phyloP scores from a whole-genome alignment of 2,329 filamentous ascomycete genomes.

The Tolypocladium paradoxum region DNA sequence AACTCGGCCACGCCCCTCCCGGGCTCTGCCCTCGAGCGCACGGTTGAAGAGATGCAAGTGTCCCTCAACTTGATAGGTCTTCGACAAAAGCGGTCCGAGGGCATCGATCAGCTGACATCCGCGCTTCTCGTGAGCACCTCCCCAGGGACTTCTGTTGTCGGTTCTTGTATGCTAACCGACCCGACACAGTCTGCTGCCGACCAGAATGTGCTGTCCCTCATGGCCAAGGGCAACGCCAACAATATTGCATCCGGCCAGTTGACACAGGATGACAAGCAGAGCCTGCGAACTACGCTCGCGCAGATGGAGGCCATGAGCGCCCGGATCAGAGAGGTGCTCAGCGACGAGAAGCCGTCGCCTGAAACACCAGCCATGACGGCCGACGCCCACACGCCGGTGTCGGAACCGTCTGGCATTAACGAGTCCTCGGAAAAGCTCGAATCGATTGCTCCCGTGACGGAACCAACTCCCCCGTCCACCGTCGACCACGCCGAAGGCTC shows the following conservation, averaged over 20 bases:
- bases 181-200: constrained; percentile 33
- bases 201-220: constrained; percentile 32
- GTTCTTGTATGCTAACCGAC: constrained; percentile 4
- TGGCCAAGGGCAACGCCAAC: constrained; percentile 34
- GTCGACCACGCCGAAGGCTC: constrained; percentile 25
- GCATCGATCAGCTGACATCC: constrained; percentile 43
- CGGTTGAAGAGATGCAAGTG: constrained; percentile 54
- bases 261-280: constrained; percentile 28
- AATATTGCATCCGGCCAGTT: constrained; percentile 31
- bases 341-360: constrained; percentile 14
- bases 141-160: neutral
- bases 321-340: constrained; percentile 30
- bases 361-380: constrained; percentile 9
- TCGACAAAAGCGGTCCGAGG: constrained; percentile 36
- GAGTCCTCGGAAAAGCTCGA: constrained; percentile 18
- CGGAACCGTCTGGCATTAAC: constrained; percentile 10
- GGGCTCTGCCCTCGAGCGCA: constrained; percentile 28
- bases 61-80: constrained; percentile 54
- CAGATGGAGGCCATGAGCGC: constrained; percentile 33
- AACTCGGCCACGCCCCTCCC: constrained; percentile 9
- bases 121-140: constrained; percentile 48
- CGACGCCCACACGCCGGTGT: constrained; percentile 14
- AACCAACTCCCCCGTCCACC: constrained; percentile 28
- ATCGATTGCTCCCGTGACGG: constrained; percentile 18
- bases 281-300: constrained; percentile 36